These are phyloP conservation scores for Inga laurina DNA, from an alignment of 306 rosid genomes.

Conservation along the genomic window DNA sequence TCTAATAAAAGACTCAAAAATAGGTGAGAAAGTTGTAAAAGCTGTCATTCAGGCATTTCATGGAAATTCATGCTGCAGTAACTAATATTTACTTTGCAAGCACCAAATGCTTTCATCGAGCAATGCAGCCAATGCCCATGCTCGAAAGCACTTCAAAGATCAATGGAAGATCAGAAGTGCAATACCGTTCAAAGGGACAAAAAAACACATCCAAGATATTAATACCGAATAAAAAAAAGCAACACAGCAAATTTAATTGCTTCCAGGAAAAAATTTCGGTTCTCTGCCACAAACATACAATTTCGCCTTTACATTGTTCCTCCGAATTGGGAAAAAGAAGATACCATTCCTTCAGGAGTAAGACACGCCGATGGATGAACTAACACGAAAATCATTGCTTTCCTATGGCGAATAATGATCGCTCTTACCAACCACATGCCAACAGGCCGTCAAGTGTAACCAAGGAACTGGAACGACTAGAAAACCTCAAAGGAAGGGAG, in stretches of 20 bases:
- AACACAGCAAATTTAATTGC: background rate
- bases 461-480: background rate
- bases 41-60: slow-evolving; percentile 1
- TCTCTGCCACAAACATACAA: background rate
- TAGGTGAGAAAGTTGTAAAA: slow-evolving; percentile 7
- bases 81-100: background rate
- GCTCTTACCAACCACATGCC: slow-evolving; percentile 19
- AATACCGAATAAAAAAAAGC: background rate
- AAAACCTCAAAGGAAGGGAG: background rate
- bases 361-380: slow-evolving; percentile 31
- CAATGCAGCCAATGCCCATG: slow-evolving; percentile 22
- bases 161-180: slow-evolving; percentile 11
- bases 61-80: slow-evolving; percentile 22
- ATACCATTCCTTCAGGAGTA: slow-evolving; percentile 32
- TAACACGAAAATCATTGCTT: slow-evolving; percentile 28
- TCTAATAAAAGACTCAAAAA: slow-evolving; percentile 17
- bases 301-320: slow-evolving; percentile 14
- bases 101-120: background rate
- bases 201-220: background rate
- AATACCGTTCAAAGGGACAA: background rate
- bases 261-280: slow-evolving; percentile 10
- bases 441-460: slow-evolving; percentile 13
- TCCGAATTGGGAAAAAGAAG: background rate
- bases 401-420: slow-evolving; percentile 30
- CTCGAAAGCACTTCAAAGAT: slow-evolving; percentile 25